Base-by-base conservation (phyloP, 2,329 filamentous ascomycete species). In the Raffaelea ambrosiae region DNA sequence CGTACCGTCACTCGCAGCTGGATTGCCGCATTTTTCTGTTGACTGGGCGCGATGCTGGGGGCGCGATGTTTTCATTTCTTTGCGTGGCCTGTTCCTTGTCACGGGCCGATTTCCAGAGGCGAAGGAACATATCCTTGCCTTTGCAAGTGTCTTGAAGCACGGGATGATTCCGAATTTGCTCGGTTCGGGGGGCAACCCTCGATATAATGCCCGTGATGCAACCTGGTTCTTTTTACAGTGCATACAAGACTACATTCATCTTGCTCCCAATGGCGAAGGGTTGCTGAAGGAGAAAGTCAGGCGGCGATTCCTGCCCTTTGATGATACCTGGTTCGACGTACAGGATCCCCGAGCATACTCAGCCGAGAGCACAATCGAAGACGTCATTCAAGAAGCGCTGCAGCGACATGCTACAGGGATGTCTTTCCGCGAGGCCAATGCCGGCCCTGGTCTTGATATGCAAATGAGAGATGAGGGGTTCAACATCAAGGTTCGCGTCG, bases 31-130 rank as follows among this genome's bases (percentile, higher is more conserved):
- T 65, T 98, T 98, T 61, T 80, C 93, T 0, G 84, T 87, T 9
- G 84, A 89, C 58, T 98, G 93, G 90, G 90, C 91, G 44, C 80
- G 93, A 58, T 96, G 91, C 65, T 98, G 93, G 93, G 93, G 94
- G 8, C 84, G 93, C 48, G 93, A 98, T 63, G 88, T 96, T 13
- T 97, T 96, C 64, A 98, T 98, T 54, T 93, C 93, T 14, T 79
- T 95, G 38, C 84, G 93, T 44, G 93, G 93, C 40, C 73, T 98
- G n/a, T 88, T 87, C 56, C 78, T 98, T 33, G 89, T 87, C 38
- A 97, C 91, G 11, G 88, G 89, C 2, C 83, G 93, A 9, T 95
- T 86, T 58, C 79, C 77, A 3, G 90, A 96, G 62, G 93, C 93
- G 8, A 90, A 81, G 60, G 89, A 97, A 63, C 94, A 98, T 60